Evolutionary conservation across 2,329 filamentous ascomycete genomes (phyloP).

Genomic region (Colletotrichum gigasporum): DNA sequence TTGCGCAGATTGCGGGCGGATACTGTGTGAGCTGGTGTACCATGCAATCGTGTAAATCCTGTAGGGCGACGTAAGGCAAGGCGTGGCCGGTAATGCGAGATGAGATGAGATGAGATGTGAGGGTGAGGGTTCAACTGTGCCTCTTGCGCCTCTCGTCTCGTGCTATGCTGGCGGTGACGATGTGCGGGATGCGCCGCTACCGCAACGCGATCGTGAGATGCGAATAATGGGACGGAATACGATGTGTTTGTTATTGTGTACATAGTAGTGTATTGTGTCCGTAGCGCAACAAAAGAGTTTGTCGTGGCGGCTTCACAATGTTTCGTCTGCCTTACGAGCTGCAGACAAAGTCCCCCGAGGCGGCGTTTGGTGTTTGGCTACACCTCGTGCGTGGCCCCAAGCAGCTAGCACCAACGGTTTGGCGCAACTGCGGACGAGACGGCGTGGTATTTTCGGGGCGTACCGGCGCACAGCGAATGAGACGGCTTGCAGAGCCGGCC

Average conservation of each 20-base stretch:
- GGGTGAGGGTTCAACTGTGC: too few relatives aligned
- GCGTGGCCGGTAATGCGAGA: slow-evolving; percentile 13
- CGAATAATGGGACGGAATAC: not conserved
- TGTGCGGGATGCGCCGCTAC: not conserved
- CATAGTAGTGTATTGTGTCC: too few relatives aligned
- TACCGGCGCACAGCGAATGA: slow-evolving; percentile 7
- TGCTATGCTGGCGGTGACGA: not conserved
- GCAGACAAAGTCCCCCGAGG: not conserved
- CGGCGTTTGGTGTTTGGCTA: not conserved
- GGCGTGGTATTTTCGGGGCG: slow-evolving; percentile 16
- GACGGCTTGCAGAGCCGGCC: not conserved
- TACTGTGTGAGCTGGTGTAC: slow-evolving; percentile 5
- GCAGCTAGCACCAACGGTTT: slow-evolving; percentile 26
- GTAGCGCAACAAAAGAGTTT: too few relatives aligned
- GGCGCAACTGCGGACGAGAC: slow-evolving; percentile 11
- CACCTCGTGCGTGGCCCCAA: not conserved
- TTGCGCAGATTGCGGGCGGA: slow-evolving; percentile 9
- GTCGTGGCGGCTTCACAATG: slow-evolving; percentile 7
- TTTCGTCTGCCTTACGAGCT: not conserved
- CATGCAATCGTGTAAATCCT: too few relatives aligned
- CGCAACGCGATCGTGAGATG: not conserved
- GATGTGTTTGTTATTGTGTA: too few relatives aligned
- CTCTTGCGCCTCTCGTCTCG: too few relatives aligned
- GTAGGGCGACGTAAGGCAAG: too few relatives aligned
- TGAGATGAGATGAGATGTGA: slow-evolving; percentile 12